Evolutionary conservation across 371 early-diverging fungal genomes (phyloP), one percentile per base, ranked within the genome.

Genomic region (Apophysomyces ossiformis): DNA sequence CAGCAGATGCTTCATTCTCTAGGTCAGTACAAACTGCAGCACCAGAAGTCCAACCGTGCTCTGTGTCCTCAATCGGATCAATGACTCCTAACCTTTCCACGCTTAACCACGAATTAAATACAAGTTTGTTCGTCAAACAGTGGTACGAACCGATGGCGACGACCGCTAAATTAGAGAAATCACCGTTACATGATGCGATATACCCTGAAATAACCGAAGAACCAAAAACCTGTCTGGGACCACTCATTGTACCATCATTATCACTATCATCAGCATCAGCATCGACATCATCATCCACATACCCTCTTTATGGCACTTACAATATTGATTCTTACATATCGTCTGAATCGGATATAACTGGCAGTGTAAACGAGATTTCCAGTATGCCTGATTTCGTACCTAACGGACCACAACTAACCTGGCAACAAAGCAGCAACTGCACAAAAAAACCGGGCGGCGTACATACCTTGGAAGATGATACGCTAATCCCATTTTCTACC

Each of bases 181-280:
- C 54, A 11, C 16, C 54, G 21, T 21, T 50, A 50, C 54, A 50
- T 7, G 21, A 21, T 50, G 21, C 21, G 5, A 50, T 26, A 9
- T 9, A 50, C 9, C 21, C 21, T 32, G 54, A 50, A 21, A 9
- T 8, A 50, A 5, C 21, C 9, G 21, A 50, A 50, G 21, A 21
- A 5, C n/a, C n/a, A 21, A n/a, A 1, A 5, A 21, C 21, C 21
- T 50, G 11, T 50, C 1, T n/a, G 16, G n/a, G 21, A 50, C 54
- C n/a, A n/a, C 21, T 26, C 21, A 50, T 21, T 18, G 54, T 50
- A 50, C 21, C 54, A 50, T 50, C 54, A 50, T 21, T 26, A 50
- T 50, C 54, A 50, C 1, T 26, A 50, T 50, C 54, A 50, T 21
- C 54, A 50, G 9, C 54, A 50, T 21, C 54, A 50, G n/a, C 54